These are phyloP conservation scores for Ceratocystis eucalypticola DNA, from an alignment of 2,329 filamentous ascomycete genomes.

Conservation along the genomic window DNA sequence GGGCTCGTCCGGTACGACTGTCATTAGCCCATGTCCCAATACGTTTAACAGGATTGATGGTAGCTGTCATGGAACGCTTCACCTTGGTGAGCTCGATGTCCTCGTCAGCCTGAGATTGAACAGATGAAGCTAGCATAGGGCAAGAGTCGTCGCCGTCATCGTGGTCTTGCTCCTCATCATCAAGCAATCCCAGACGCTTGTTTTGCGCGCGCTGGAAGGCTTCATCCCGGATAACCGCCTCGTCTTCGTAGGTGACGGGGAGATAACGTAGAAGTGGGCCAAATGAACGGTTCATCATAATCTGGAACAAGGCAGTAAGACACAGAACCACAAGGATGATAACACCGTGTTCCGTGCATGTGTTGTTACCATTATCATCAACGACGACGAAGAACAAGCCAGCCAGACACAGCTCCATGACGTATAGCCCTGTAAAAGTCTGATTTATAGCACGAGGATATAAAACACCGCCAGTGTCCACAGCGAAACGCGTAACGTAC, in stretches of 20 bases:
- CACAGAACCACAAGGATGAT: conserved; percentile 65
- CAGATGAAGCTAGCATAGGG: conserved; percentile 19
- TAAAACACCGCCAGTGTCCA: conserved; percentile 82
- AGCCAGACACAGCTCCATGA: conserved; percentile 83
- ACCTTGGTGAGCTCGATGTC: conserved; percentile 30
- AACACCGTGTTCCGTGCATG: conserved; percentile 64
- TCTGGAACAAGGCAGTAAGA: conserved; percentile 65
- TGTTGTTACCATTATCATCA: conserved; percentile 38
- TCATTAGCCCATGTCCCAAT: conserved; percentile 35
- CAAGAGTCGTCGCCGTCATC: conserved; percentile 32
- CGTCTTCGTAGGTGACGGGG: conserved; percentile 90
- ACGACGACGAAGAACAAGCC: conserved; percentile 74
- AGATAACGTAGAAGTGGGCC: conserved; percentile 75
- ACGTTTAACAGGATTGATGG: conserved; percentile 35
- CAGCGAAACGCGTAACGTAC: conserved; percentile 79
- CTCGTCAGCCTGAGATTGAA: conserved; percentile 21
- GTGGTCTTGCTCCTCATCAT: conserved; percentile 38
- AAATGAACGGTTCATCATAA: conserved; percentile 70
- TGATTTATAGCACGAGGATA: conserved; percentile 92
- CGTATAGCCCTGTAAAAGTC: conserved; percentile 84
- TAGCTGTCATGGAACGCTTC: conserved; percentile 20
- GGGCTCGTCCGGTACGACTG: conserved; percentile 20
- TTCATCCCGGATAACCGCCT: conserved; percentile 80
- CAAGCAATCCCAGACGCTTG: conserved; percentile 48
- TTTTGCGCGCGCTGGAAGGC: conserved; percentile 73